These are phyloP conservation scores for Fragaria iinumae DNA, from an alignment of 306 rosid genomes.

Conservation along the genomic window DNA sequence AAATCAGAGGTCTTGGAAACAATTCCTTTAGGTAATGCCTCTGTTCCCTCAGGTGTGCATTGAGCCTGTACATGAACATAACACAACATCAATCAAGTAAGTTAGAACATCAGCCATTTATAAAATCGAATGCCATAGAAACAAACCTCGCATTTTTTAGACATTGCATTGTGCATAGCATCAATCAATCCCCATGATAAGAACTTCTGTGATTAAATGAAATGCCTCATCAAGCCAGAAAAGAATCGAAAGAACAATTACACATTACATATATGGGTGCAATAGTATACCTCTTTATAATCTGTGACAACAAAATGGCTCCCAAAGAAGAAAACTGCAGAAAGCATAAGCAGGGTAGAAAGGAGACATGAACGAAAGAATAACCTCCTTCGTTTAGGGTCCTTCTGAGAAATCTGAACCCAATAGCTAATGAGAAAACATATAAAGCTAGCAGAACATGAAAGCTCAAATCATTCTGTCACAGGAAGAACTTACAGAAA, in stretches of 20 bases:
- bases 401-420: conserved; percentile 13
- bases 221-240: neutral
- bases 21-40: conserved; percentile 40
- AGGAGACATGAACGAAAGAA: conserved; percentile 21
- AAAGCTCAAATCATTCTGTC: neutral
- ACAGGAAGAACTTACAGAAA: conserved; percentile 23
- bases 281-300: conserved; percentile 30
- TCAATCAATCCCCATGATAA: conserved; percentile 20
- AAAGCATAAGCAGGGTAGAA: conserved; percentile 18
- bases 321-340: conserved; percentile 31
- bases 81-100: neutral
- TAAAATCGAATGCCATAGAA: neutral
- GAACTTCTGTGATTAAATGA: conserved; percentile 21
- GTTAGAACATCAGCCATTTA: neutral
- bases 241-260: neutral
- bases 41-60: conserved; percentile 25
- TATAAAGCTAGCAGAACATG: neutral
- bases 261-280: neutral
- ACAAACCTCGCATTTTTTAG: conserved; percentile 27
- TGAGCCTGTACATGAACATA: conserved; percentile 14
- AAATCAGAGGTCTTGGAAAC: conserved; percentile 38
- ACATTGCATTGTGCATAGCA: conserved; percentile 19
- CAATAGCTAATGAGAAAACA: neutral
- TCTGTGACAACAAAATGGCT: conserved; percentile 28
- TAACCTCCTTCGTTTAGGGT: conserved; percentile 7